These are phyloP conservation scores for Lasiosphaeria ovina DNA, from an alignment of 495 filamentous ascomycete species.

Conservation along the genomic window DNA sequence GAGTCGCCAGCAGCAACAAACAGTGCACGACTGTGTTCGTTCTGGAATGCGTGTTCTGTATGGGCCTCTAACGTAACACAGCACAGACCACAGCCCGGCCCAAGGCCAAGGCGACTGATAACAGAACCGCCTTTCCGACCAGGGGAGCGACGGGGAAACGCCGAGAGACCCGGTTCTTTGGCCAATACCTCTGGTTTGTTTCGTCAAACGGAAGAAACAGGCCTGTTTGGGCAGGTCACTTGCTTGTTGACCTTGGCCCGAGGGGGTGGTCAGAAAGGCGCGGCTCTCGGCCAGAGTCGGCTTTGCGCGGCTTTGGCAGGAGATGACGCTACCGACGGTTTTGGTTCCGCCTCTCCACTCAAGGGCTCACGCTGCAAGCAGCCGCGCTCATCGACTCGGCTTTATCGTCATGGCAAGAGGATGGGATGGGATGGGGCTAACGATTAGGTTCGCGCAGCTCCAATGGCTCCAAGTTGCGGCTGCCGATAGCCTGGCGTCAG, in stretches of 20 bases:
- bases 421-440: conserved; percentile 1
- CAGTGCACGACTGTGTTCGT: no score
- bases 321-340: conserved; percentile 19
- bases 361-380: conserved; percentile 8
- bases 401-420: conserved; percentile 19
- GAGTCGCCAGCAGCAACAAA: no score
- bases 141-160: no score
- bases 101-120: no score
- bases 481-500: neutral
- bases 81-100: no score
- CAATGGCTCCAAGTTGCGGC: neutral
- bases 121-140: no score
- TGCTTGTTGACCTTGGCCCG: conserved; percentile 1
- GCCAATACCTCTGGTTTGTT: no score
- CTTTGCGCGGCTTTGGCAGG: conserved; percentile 30
- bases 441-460: conserved; percentile 14
- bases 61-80: no score
- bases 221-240: neutral
- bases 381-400: conserved; percentile 16
- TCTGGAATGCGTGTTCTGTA: no score
- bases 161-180: no score
- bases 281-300: conserved; percentile 29
- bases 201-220: no score
- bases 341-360: conserved; percentile 29
- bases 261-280: conserved; percentile 2